Base-by-base conservation (phyloP, 495 filamentous ascomycete species). In the Choiromyces venosus region DNA sequence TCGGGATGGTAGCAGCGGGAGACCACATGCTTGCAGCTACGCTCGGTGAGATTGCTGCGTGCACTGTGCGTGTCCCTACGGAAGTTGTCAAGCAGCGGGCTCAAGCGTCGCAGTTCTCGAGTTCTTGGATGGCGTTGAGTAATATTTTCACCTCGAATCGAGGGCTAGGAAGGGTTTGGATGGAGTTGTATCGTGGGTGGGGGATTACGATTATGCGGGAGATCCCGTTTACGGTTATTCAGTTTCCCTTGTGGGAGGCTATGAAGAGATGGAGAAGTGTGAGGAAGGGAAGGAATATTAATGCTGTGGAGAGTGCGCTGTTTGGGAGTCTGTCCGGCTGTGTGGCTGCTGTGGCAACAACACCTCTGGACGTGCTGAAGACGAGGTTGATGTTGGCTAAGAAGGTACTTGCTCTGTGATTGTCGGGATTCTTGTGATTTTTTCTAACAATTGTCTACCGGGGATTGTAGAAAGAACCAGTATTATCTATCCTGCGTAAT, bases 11-110 rank as follows among this genome's bases (percentile, higher is more conserved):
- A 37, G 82, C 82, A 65, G 80, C 84, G 0, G 61, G 85, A 35
- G 84, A 88, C 52, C 94, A 97, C 83, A 97, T 96, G 87, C 77
- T 91, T 2, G 93, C 95, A n/a, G 95, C 94, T 14, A 91, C 87
- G 18, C 81, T 93, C 39, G 96, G 96, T 38, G 95, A 99, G 84
- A 86, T 98, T 33, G 93, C 95, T 12, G 95, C 95, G 0, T 99
- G 95, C 83, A 89, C 93, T 8, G 90, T 98, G 4, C 85, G 95
- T 38, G 96, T 99, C 35, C 95, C 95, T 9, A 99, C 95, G 0
- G 95, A 99, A 82, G 95, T 99, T 4, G 85, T 98, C 76, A 99
- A 99, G 87, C 96, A 98, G 86, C 87, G 95, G 65, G 93, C 95
- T 37, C 95, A 99, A 81, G 95, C 95, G 0, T 86, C 88, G 12